phyloP scores from a whole-genome alignment of 495 filamentous ascomycete genomes.

The Aspergillus baeticus region DNA sequence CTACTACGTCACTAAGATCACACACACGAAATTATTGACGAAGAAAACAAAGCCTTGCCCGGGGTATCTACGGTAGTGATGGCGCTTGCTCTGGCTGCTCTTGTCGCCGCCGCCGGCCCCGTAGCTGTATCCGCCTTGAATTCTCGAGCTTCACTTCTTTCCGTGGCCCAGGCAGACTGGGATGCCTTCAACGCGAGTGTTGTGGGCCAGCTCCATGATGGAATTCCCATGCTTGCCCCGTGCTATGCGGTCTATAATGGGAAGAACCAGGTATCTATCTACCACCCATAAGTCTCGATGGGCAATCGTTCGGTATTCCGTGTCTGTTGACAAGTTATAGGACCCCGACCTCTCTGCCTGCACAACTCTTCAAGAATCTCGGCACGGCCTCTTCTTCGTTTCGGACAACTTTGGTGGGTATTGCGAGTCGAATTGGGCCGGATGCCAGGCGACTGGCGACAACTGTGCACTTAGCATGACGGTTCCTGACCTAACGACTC shows the following conservation, averaged over 20 bases:
- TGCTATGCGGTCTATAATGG: constrained; percentile 13
- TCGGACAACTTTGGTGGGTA: constrained; percentile 14
- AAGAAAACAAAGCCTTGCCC: too few species aligned
- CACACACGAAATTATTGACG: too few species aligned
- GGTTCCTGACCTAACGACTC: constrained; percentile 1
- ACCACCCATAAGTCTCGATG: too few species aligned
- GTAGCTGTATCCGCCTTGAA: not conserved
- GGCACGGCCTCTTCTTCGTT: not conserved
- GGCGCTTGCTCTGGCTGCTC: not conserved
- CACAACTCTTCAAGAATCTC: not conserved
- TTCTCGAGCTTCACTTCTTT: not conserved
- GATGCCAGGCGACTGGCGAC: constrained; percentile 17
- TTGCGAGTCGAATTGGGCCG: constrained; percentile 13
- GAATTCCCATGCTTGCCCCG: constrained; percentile 12
- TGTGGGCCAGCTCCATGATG: constrained; percentile 11
- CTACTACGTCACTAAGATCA: too few species aligned
- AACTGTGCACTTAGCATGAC: constrained; percentile 3
- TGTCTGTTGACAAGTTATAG: not conserved
- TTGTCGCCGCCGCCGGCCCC: not conserved
- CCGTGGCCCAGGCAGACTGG: constrained; percentile 1
- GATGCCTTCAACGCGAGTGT: constrained; percentile 16
- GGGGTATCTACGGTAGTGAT: not conserved
- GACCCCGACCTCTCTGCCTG: not conserved
- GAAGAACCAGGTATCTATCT: not conserved
- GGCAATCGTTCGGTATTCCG: too few species aligned